Conservation (phyloP, 2,329 filamentous ascomycete species). For the Exophiala sideris region DNA sequence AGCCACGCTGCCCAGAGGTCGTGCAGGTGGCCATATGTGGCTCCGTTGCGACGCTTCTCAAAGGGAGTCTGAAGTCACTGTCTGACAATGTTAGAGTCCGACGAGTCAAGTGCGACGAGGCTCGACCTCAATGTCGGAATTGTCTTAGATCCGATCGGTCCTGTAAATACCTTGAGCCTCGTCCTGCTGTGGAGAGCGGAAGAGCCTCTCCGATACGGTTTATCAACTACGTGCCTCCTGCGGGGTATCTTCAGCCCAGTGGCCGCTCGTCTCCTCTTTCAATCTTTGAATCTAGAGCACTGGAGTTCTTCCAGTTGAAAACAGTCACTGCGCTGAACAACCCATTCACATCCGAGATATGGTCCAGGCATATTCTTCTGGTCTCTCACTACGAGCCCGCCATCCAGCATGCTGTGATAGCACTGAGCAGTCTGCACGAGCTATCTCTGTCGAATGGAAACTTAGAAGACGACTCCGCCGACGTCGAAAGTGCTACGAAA, state of each 20-base stretch:
- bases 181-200: neutral
- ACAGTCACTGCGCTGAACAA: slow-evolving; percentile 3
- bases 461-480: neutral
- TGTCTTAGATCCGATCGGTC: neutral
- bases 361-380: slow-evolving; percentile 4
- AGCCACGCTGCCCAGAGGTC: too few species aligned
- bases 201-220: neutral
- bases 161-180: slow-evolving; percentile 3
- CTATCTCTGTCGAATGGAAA: neutral
- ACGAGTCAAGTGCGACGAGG: slow-evolving; percentile 10
- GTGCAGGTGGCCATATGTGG: too few species aligned
- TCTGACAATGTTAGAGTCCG: too few species aligned
- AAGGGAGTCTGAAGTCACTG: too few species aligned
- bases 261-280: neutral
- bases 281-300: neutral
- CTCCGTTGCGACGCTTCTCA: too few species aligned
- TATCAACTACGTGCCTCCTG: slow-evolving; percentile 2
- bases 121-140: slow-evolving; percentile 4
- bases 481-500: slow-evolving; percentile 1
- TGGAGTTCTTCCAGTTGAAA: slow-evolving; percentile 7
- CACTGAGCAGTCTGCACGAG: slow-evolving; percentile 8
- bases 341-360: slow-evolving; percentile 3
- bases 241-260: neutral
- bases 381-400: slow-evolving; percentile 1
- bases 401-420: slow-evolving; percentile 8